Conservation (phyloP, 2,329 filamentous ascomycete genomes). For the Ploettnerulaceae sp. region DNA sequence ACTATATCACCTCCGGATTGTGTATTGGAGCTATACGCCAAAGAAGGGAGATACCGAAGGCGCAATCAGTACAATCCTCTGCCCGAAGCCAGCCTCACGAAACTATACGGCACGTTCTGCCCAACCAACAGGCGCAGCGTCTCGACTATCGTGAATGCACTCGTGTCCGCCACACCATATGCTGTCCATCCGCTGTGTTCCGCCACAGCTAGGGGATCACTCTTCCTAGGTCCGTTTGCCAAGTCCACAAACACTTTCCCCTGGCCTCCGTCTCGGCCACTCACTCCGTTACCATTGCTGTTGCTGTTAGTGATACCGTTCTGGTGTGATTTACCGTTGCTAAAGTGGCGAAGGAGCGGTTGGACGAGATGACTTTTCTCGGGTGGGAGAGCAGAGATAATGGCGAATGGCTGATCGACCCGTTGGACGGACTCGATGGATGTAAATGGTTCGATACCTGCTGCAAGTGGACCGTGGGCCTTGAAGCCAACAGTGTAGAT, state of each 20-base stretch:
- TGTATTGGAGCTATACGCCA: no score
- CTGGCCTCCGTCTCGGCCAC: conserved; percentile 26
- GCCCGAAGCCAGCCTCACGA: conserved; percentile 69
- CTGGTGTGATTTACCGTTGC: conserved; percentile 34
- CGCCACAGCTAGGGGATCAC: conserved; percentile 65
- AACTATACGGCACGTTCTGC: conserved; percentile 84
- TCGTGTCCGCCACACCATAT: conserved; percentile 74
- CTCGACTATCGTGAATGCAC: conserved; percentile 80
- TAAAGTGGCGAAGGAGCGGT: conserved; percentile 70
- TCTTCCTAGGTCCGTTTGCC: conserved; percentile 58
- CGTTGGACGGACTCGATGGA: conserved; percentile 76
- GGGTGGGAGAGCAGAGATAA: conserved; percentile 72
- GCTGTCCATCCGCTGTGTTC: conserved; percentile 72
- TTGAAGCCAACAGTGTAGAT: conserved; percentile 83
- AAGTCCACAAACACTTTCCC: conserved; percentile 77
- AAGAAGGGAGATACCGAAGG: no score
- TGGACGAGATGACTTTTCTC: conserved; percentile 76
- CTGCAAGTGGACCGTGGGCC: conserved; percentile 55
- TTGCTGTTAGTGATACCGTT: no score
- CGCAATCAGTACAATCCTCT: conserved; percentile 45
- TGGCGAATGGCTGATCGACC: conserved; percentile 73
- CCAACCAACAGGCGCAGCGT: conserved; percentile 73
- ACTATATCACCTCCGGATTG: no score
- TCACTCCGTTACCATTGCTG: background rate
- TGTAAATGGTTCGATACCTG: conserved; percentile 59